A percentile compares a stretch with the other conserved stretches of the same genome.
These are phyloP conservation scores for Populus trichocarpa DNA, from an alignment of 441 rosid genomes.

Conservation along the genomic window DNA sequence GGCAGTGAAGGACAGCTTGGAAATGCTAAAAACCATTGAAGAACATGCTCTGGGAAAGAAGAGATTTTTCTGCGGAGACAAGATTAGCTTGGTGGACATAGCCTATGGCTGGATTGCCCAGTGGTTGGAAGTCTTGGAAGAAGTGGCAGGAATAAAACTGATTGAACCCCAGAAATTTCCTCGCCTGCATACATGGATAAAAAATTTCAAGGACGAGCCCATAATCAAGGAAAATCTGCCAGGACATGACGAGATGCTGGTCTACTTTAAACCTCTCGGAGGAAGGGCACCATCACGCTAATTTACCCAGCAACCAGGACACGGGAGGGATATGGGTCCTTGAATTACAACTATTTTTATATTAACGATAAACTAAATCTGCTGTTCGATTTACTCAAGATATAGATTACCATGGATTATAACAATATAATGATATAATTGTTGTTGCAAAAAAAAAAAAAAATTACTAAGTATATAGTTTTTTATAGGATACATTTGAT, in stretches of 20 bases:
- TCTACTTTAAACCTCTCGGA: not conserved
- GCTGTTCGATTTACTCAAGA: too few species aligned
- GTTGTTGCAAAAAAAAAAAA: too few species aligned
- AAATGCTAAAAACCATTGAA: conserved; percentile 25
- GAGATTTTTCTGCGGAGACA: conserved; percentile 27
- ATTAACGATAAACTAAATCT: too few species aligned
- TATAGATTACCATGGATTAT: too few species aligned
- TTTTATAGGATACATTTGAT: too few species aligned
- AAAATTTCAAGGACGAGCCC: conserved; percentile 21
- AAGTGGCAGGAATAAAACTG: conserved; percentile 5
- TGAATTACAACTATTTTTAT: too few species aligned
- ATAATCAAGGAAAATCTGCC: conserved; percentile 25
- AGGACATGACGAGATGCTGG: conserved; percentile 8
- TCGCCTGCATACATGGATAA: conserved; percentile 20
- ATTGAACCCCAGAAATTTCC: conserved; percentile 19
- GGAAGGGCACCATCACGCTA: too few species aligned
- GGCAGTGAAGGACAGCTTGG: conserved; percentile 12
- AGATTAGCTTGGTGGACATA: conserved; percentile 24
- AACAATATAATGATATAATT: too few species aligned
- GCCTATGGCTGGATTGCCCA: conserved; percentile 15
- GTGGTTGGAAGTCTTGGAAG: conserved; percentile 20
- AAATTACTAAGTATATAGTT: too few species aligned
- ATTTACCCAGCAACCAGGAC: too few species aligned
- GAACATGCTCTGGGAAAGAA: conserved; percentile 14
- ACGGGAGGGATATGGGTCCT: too few species aligned